Evolutionary conservation across 352 stramenopile species (phyloP), one percentile per base, ranked within the genome.

Genomic region (Vaucheria bursata): DNA sequence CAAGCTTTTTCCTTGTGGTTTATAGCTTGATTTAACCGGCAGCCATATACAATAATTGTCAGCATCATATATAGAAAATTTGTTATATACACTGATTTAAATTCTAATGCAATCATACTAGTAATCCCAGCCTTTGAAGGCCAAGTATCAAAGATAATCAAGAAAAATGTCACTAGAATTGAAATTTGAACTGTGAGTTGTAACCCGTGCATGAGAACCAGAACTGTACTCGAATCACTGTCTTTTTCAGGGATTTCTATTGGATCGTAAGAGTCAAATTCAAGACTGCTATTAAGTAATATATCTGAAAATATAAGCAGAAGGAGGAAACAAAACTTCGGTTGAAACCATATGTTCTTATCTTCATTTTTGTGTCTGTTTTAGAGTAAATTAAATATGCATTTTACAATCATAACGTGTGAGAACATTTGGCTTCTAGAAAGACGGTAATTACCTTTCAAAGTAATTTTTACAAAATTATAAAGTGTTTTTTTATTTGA

Each of bases 101-200:
- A 82, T n/a, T 82, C 59, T 36, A 67, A 67, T 5, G 72, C 77
- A 12, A 82, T 65, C 59, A 82, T 73, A 3, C 77, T 73, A 71
- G 79, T 82, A 2, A 82, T 71, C 18, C 77, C 77, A 5, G 77
- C 77, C 37, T 74, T 59, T 36, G 79, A 82, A 1, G 77, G 77
- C 29, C 77, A 82, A 12, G 77, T 82, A 29, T 82, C 77, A 35
- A 82, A 82, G 71, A 82, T 82, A 38, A 82, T 82, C 18, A 82
- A 25, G 45, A 82, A 82, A 2, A 82, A 73, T 32, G 50, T 79
- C 6, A 64, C 36, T 45, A 82, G 77, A 29, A 73, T 29, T n/a
- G 65, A 64, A 7, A 73, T 73, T 38, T 82, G 77, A 32, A 82
- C 72, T 8, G 79, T 39, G 8, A 82, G 53, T 73, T 82, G 77